phyloP scores from a whole-genome alignment of 768 basidiomycete species.

The Xerocomus brunneocitrinus region DNA sequence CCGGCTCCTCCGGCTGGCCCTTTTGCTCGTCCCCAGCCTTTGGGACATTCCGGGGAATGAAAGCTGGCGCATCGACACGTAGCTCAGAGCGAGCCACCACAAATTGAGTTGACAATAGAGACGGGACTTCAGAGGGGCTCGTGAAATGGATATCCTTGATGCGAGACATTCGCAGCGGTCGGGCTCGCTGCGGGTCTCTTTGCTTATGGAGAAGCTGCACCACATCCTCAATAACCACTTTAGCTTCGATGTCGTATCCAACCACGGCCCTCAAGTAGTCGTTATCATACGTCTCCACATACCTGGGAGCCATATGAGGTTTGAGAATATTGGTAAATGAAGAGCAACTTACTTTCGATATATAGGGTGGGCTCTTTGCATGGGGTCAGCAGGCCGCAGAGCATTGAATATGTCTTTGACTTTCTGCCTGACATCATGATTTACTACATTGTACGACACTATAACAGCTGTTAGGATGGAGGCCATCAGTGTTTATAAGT shows the following conservation, averaged over 20 bases:
- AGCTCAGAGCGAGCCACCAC: slow-evolving; percentile 13
- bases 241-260: slow-evolving; percentile 7
- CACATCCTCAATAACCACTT: slow-evolving; percentile 17
- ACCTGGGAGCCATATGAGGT: background rate
- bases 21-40: background rate
- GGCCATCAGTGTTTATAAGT: background rate
- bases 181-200: background rate
- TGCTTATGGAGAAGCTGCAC: slow-evolving; percentile 22
- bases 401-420: slow-evolving; percentile 8
- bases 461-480: background rate
- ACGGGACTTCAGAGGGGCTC: slow-evolving; percentile 27
- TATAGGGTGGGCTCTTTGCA: background rate
- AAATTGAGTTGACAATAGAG: slow-evolving; percentile 20
- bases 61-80: slow-evolving; percentile 14
- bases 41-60: slow-evolving; percentile 9
- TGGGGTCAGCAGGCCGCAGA: slow-evolving; percentile 1
- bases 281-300: background rate
- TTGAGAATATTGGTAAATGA: background rate
- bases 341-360: slow-evolving; percentile 6
- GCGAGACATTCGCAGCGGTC: slow-evolving; percentile 3
- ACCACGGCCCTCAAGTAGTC: slow-evolving; percentile 13
- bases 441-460: slow-evolving; percentile 28
- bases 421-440: background rate
- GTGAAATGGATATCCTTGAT: slow-evolving; percentile 32
- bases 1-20: slow-evolving; percentile 9